These are phyloP conservation scores for Blumeria graminis DNA, from an alignment of 2,329 filamentous ascomycete genomes.

Conservation along the genomic window DNA sequence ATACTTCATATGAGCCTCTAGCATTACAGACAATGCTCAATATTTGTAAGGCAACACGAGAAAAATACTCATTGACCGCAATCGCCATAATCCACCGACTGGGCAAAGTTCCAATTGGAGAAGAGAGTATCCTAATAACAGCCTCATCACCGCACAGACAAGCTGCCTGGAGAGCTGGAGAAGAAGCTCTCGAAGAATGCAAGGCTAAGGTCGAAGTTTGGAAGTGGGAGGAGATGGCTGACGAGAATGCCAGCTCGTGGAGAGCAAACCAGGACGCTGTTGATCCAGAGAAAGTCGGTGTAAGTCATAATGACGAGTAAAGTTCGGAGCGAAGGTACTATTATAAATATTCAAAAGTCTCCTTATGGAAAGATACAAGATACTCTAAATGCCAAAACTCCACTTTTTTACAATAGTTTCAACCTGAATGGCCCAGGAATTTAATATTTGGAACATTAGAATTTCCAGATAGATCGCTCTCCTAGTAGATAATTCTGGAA, in stretches of 20 bases:
- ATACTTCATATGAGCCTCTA: slow-evolving; percentile 47
- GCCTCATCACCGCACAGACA: slow-evolving; percentile 64
- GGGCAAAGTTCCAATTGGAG: slow-evolving; percentile 65
- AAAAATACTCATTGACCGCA: slow-evolving; percentile 40
- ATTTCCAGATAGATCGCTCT: too few relatives aligned
- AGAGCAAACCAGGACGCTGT: slow-evolving; percentile 61
- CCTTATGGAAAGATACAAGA: too few relatives aligned
- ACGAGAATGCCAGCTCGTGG: slow-evolving; percentile 54
- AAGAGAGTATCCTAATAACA: slow-evolving; percentile 80
- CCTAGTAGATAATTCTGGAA: too few relatives aligned
- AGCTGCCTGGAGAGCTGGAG: slow-evolving; percentile 67
- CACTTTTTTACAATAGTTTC: too few relatives aligned
- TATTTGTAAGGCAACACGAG: slow-evolving; percentile 32
- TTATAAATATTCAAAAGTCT: too few relatives aligned
- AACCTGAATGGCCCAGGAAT: too few relatives aligned
- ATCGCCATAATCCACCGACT: slow-evolving; percentile 69
- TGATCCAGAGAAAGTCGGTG: neutral
- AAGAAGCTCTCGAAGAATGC: slow-evolving; percentile 69
- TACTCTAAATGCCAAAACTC: too few relatives aligned
- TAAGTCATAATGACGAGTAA: too few relatives aligned
- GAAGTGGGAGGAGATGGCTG: slow-evolving; percentile 77
- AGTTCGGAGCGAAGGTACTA: too few relatives aligned
- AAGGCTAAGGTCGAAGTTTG: slow-evolving; percentile 83
- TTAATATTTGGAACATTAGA: too few relatives aligned
- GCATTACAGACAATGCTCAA: slow-evolving; percentile 43